Evolutionary conservation across 2,329 filamentous ascomycete genomes (phyloP), one percentile per base, ranked within the genome.

Genomic region (Xylariaceae sp.): DNA sequence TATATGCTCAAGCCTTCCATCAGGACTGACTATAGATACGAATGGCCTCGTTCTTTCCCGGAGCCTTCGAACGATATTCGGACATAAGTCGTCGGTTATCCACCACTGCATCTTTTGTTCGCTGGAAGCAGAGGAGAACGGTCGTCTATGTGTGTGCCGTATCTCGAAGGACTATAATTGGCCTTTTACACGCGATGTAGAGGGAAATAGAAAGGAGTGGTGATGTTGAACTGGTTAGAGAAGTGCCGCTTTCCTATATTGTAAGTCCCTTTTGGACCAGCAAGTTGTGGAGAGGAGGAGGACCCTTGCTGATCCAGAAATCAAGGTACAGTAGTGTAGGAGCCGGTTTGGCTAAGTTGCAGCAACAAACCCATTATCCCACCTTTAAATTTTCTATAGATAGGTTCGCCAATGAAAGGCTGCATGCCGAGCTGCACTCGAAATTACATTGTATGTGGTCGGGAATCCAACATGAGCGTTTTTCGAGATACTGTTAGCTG

Each of bases 31-130:
- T 16, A 58, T 41, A 11, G 58, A 52, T 24, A 51, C 43, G 26
- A 58, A 46, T 17, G 58, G 58, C 14, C 43, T 58, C 21, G 45
- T 53, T 31, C 58, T 61, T 36, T 40, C 36, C 21, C 58, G 50
- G 23, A 55, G 33, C 23, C 19, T 58, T 21, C 26, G 50, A 29
- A 61, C 36, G n/a, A 55, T 6, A 28, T 61, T 61, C 19, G 50
- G 55, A 17, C 50, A 36, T 14, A 58, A 45, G 33, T 61, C 46
- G n/a, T 61, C 51, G 3, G 58, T 61, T 36, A 41, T 34, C 58
- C 58, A 61, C 51, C n/a, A n/a, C n/a, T 39, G 37, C 53, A 61
- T 58, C 31, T 56, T 60, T 3, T 7, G 21, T 17, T n/a, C 36
- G 23, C 2, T 7, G 11, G n/a, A n/a, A 12, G 6, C 24, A 16